phyloP scores from a whole-genome alignment of 2,329 filamentous ascomycete species.

The Cyphellophora attinorum region DNA sequence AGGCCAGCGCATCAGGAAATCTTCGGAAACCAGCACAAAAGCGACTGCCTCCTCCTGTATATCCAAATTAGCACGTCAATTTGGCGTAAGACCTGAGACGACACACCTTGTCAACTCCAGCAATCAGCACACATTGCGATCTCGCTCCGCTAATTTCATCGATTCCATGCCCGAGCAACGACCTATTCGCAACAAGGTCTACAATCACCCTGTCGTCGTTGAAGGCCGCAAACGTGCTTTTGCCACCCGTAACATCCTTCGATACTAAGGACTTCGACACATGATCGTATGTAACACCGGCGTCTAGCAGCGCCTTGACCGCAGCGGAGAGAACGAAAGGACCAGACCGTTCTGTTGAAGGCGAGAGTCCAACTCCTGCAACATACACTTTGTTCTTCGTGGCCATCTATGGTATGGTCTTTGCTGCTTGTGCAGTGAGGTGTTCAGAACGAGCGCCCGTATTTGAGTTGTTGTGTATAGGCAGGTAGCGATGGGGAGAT shows the following conservation, averaged over 20 bases:
- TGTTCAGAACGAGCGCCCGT: no score
- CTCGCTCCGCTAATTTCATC: constrained; percentile 49
- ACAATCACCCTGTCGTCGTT: constrained; percentile 99
- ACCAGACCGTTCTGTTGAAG: no score
- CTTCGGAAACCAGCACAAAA: neutral
- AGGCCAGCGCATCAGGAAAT: neutral
- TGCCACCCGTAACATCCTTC: constrained; percentile 90
- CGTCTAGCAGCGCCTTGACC: constrained; percentile 20
- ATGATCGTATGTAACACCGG: constrained; percentile 19
- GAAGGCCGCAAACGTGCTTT: constrained; percentile 81
- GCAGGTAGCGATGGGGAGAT: no score
- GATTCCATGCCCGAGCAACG: constrained; percentile 71
- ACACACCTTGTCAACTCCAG: constrained; percentile 18
- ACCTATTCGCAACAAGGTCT: constrained; percentile 81
- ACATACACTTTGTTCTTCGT: no score
- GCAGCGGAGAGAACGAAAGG: constrained; percentile 10
- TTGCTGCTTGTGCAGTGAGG: no score
- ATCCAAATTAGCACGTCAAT: no score
- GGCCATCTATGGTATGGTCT: no score
- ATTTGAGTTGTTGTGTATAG: no score
- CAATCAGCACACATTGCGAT: constrained; percentile 2
- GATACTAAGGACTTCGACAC: constrained; percentile 62
- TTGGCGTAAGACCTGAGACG: neutral
- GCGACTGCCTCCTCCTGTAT: no score
- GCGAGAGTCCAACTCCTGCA: no score